Base-by-base conservation (phyloP, 768 basidiomycete genomes). In the Hysterangium stoloniferum region DNA sequence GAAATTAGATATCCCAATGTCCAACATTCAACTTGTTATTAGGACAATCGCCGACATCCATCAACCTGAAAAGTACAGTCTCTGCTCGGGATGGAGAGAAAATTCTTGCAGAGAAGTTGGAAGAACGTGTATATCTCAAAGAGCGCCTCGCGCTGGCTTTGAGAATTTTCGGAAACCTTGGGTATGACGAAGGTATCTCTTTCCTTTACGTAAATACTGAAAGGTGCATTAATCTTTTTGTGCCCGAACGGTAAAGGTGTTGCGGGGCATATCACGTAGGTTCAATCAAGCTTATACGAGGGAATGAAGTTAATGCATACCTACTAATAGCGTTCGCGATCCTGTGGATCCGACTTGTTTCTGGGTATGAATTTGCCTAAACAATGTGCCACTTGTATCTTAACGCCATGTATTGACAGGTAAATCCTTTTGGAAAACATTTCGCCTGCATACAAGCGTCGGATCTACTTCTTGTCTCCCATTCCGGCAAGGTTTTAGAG, bases 191-290 rank as follows among this genome's bases (percentile, higher is more conserved):
- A 54, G 75, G n/a, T n/a, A n/a, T n/a, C n/a, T n/a, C n/a, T n/a
- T n/a, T n/a, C n/a, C n/a, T n/a, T n/a, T n/a, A n/a, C n/a, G n/a
- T n/a, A n/a, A n/a, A n/a, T n/a, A n/a, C n/a, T n/a, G n/a, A n/a
- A n/a, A n/a, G n/a, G n/a, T n/a, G n/a, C n/a, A n/a, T n/a, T n/a
- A n/a, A n/a, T n/a, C n/a, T n/a, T n/a, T n/a, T n/a, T n/a, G n/a
- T n/a, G n/a, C n/a, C n/a, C n/a, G n/a, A n/a, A n/a, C n/a, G n/a
- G n/a, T n/a, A n/a, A n/a, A n/a, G n/a, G 74, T 28, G 64, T 72
- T 27, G 71, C 74, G 13, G 75, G 75, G 1, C 74, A 77, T 55
- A 76, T 77, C 53, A 76, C 76, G 24, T 70, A 75, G 31, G 68
- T 74, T n/a, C n/a, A n/a, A n/a, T n/a, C n/a, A n/a, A n/a, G n/a